A percentile compares a stretch with the other conserved stretches of the same genome.
These are phyloP conservation scores for Dendrobium nobile DNA, from an alignment of 106 monocot genomes.

Conservation along the genomic window DNA sequence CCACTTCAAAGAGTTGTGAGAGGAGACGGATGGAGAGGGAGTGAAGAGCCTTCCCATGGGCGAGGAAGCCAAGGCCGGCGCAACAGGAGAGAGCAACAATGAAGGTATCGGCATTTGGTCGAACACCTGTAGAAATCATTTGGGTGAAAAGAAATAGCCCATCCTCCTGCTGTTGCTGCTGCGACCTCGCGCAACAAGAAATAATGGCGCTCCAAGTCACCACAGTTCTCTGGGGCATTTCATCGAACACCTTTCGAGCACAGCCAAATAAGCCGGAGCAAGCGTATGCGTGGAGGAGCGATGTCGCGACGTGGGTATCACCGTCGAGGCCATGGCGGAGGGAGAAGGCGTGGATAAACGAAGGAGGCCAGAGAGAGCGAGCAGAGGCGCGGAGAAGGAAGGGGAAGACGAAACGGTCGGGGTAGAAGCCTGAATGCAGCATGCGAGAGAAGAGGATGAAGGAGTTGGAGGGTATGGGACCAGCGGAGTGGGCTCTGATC, in stretches of 20 bases:
- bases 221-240: constrained; percentile 18
- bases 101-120: constrained; percentile 27
- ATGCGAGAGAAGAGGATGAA: constrained; percentile 7
- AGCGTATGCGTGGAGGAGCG: constrained; percentile 29
- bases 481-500: constrained; percentile 11
- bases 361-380: neutral
- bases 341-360: constrained; percentile 3
- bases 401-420: constrained; percentile 30
- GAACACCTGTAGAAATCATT: constrained; percentile 14
- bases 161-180: constrained; percentile 1
- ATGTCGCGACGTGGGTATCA: constrained; percentile 26
- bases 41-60: constrained; percentile 15
- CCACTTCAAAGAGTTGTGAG: neutral
- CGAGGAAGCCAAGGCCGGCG: constrained; percentile 18
- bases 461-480: neutral
- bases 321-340: constrained; percentile 6
- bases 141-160: constrained; percentile 17
- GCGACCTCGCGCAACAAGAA: constrained; percentile 17
- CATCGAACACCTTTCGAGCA: constrained; percentile 31
- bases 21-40: neutral
- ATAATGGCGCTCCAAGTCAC: constrained; percentile 44
- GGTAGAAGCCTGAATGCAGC: constrained; percentile 22
- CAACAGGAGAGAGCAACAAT: constrained; percentile 31
- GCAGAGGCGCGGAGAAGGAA: constrained; percentile 33
- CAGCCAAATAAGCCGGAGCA: constrained; percentile 18